Percentiles rank a stretch among this genome's conserved stretches.
phyloP scores from a whole-genome alignment of 2,329 filamentous ascomycete genomes.

The Parastagonospora nodorum region DNA sequence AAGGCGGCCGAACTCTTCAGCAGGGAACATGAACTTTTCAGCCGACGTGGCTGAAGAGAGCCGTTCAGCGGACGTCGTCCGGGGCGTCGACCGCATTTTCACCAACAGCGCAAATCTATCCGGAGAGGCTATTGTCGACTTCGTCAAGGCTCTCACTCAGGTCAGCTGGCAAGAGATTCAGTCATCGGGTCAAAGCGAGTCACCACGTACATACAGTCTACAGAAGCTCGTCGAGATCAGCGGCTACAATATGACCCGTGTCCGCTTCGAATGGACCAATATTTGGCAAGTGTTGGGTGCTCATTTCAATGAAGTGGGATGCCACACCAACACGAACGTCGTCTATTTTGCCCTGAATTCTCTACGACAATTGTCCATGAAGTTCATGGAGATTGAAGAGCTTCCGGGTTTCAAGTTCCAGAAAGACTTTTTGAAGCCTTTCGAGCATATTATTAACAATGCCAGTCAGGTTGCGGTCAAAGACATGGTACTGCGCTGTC shows the following conservation, averaged over 20 bases:
- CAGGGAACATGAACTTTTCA: slow-evolving; percentile 59
- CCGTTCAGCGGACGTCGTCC: slow-evolving; percentile 89
- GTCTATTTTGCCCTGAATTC: slow-evolving; percentile 98
- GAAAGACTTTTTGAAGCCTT: slow-evolving; percentile 98
- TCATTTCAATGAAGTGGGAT: slow-evolving; percentile 97
- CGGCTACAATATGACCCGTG: slow-evolving; percentile 99
- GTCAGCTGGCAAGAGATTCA: slow-evolving; percentile 99
- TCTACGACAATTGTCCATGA: slow-evolving; percentile 92
- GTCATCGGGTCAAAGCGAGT: slow-evolving; percentile 93
- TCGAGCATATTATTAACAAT: slow-evolving; percentile 96
- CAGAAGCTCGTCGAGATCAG: slow-evolving; percentile 99
- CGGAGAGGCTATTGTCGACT: slow-evolving; percentile 93
- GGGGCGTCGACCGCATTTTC: slow-evolving; percentile 93
- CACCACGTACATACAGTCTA: slow-evolving; percentile 92
- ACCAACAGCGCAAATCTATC: slow-evolving; percentile 93
- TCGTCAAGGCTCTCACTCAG: slow-evolving; percentile 88
- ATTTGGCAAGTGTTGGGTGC: slow-evolving; percentile 98
- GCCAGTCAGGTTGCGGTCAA: slow-evolving; percentile 91
- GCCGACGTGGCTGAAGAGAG: slow-evolving; percentile 89
- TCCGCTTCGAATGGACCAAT: slow-evolving; percentile 96
- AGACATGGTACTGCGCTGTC: slow-evolving; percentile 92
- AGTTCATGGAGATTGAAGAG: slow-evolving; percentile 98
- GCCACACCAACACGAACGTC: slow-evolving; percentile 92
- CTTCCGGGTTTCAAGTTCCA: slow-evolving; percentile 99
- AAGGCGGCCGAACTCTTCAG: slow-evolving; percentile 53